Evolutionary conservation across 768 basidiomycete genomes (phyloP), one percentile per base, ranked within the genome.

Genomic region (Trametes gibbosa): DNA sequence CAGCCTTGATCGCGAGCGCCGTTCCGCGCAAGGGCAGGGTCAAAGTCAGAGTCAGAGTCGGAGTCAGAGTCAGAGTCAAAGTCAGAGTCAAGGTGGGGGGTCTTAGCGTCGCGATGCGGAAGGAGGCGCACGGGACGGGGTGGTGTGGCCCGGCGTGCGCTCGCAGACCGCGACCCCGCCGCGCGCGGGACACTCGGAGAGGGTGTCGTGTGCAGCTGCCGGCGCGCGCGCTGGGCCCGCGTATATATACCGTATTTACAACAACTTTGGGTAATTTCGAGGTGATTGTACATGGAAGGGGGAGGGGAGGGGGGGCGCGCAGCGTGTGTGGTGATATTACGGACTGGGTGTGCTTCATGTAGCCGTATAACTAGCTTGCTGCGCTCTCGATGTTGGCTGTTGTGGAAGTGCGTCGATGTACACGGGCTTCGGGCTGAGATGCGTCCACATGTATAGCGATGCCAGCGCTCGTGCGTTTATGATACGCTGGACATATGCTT

Each of bases 1-100:
- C 19, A 63, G 57, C 37, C 23, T 54, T 16, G 62, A 59, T 24
- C 29, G 49, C 24, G 48, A 51, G 12, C 58, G 58, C 12, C 19
- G 25, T 10, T 19, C 27, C 9, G 35, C 21, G 45, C 17, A 39
- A 14, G 14, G 51, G 34, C 32, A 34, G 21, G 24, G 29, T 4
- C 29, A 32, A 5, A 10, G 29, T 10, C 29, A 32, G 29, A 32
- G 29, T 32, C 29, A 32, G 29, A 32, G 29, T 32, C 29, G 10
- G 29, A 10, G 29, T 10, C 29, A 32, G 10, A 32, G 29, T 32
- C 37, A 6, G 37, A 14, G 37, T 14, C n/a, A 32, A 10, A 10
- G 29, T 10, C 29, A 32, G 10, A 32, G 29, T 32, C 37, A 6
- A 14, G 37, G 37, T 14, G 51, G 25, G 25, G 50, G 3, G 25